Conservation (phyloP, 2,329 filamentous ascomycete species). For the Pseudogymnoascus sp. region DNA sequence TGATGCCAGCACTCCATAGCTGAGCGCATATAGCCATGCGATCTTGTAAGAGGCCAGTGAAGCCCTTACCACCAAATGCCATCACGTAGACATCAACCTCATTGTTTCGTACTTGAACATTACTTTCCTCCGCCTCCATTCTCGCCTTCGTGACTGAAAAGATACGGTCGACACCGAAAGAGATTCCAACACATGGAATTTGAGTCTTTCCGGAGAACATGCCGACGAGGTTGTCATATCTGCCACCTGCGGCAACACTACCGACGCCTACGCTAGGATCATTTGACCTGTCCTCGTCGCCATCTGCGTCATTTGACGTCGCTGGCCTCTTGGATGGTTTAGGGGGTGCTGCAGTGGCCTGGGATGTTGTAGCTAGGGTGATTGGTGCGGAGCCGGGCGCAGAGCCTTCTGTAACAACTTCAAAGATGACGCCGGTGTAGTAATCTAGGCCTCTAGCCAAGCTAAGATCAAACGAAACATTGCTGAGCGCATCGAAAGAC, state of each 20-base stretch:
- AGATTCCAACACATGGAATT: constrained; percentile 86
- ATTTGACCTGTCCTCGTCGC: constrained; percentile 59
- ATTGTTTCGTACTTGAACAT: constrained; percentile 52
- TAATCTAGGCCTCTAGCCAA: constrained; percentile 86
- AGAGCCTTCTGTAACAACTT: constrained; percentile 73
- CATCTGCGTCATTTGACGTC: constrained; percentile 45
- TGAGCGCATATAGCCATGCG: constrained; percentile 71
- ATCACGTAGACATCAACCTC: constrained; percentile 91
- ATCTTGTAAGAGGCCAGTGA: constrained; percentile 72
- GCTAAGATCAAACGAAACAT: constrained; percentile 82
- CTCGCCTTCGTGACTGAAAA: constrained; percentile 84
- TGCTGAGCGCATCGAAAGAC: constrained; percentile 63
- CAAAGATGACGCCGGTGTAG: constrained; percentile 72
- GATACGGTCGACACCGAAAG: constrained; percentile 92
- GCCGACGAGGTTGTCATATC: constrained; percentile 87
- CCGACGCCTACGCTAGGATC: constrained; percentile 80
- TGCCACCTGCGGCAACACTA: constrained; percentile 80
- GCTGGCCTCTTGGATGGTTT: constrained; percentile 33
- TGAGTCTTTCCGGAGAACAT: constrained; percentile 85
- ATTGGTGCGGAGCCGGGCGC: constrained; percentile 42
- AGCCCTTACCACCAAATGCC: constrained; percentile 84
- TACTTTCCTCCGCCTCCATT: constrained; percentile 54
- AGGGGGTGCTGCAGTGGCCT: constrained; percentile 33
- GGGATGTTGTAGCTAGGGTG: constrained; percentile 27
- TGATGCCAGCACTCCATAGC: constrained; percentile 84